These are phyloP conservation scores for Exsudoporus frostii DNA, from an alignment of 768 basidiomycete genomes.

Conservation along the genomic window DNA sequence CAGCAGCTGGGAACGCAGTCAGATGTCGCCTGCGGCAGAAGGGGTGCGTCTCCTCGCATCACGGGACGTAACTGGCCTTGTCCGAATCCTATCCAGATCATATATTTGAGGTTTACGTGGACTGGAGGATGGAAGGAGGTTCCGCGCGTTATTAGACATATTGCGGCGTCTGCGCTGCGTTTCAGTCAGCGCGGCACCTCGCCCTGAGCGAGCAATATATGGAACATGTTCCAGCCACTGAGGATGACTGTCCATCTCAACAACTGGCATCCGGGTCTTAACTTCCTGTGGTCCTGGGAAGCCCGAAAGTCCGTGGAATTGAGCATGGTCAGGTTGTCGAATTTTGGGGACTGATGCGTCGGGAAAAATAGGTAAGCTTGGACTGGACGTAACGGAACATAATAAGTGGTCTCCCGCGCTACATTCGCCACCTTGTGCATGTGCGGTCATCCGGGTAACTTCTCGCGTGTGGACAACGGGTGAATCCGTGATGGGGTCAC, in stretches of 20 bases:
- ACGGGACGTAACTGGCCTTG: constrained; percentile 20
- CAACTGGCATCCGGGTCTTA: constrained; percentile 1
- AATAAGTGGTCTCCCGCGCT: constrained; percentile 12
- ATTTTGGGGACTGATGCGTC: constrained; percentile 12
- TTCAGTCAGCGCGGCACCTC: background rate
- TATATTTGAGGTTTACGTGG: constrained; percentile 18
- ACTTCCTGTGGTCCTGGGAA: constrained; percentile 23
- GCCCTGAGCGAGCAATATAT: constrained; percentile 1
- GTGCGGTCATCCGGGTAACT: constrained; percentile 6
- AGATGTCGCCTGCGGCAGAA: constrained; percentile 33
- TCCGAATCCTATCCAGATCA: constrained; percentile 24
- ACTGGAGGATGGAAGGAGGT: constrained; percentile 15
- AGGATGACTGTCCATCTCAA: constrained; percentile 4
- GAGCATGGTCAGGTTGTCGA: constrained; percentile 1
- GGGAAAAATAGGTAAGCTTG: constrained; percentile 5
- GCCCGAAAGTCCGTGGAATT: constrained; percentile 26
- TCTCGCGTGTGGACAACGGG: constrained; percentile 23
- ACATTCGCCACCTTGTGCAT: constrained; percentile 6
- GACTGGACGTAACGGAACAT: constrained; percentile 4
- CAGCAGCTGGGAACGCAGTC: constrained; percentile 7
- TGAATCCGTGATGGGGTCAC: constrained; percentile 20
- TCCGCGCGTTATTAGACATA: constrained; percentile 8
- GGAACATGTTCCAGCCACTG: constrained; percentile 8
- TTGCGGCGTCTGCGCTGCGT: constrained; percentile 10
- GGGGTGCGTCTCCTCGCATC: constrained; percentile 31